Base-by-base conservation (phyloP, 2,329 filamentous ascomycete species). In the Podosphaera aphanis region DNA sequence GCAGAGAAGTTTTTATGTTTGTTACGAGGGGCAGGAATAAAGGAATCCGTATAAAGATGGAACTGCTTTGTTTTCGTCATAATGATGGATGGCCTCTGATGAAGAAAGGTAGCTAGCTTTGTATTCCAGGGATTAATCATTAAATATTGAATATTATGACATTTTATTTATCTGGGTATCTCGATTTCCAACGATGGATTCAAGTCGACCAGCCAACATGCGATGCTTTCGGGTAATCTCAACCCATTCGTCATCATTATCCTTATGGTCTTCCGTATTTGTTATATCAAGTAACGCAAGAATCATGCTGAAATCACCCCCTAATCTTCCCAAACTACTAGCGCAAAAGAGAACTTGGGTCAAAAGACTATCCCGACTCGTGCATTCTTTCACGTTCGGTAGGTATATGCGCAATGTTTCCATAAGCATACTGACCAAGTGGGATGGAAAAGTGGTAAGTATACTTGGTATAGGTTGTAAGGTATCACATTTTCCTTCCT, bases 311-410 rank as follows among this genome's bases (percentile, higher is more conserved):
- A 98, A 98, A 60, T 98, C 90, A 1, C 83, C 86, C 2, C 90
- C 90, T 0, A 95, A 65, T 41, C 90, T 72, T 0, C 88, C 88
- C 43, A 98, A 65, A 62, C 86, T 94, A 40, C 84, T 83, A 0
- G 88, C 86, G 55, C 85, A 93, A 62, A 94, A 95, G 7, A 95
- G 65, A 0, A 94, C 82, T 59, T 95, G 88, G 0, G 86, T 95
- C 33, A 94, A 64, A 46, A 95, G 69, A 57, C 84, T 93, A 58
- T 95, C 88, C 27, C 85, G 68, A 0, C 82, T 79, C 20, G 79
- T 73, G 50, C 78, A 77, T 55, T 94, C 86, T 52, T 72, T 74
- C 2, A 95, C 74, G 43, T 81, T 83, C 0, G 85, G 83, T 2
- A 95, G 66, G 59, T 94, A 93, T 13, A 64, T 62, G 46, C 72